Percentiles rank a stretch among this genome's conserved stretches.
Evolutionary conservation across 352 stramenopile species (phyloP).

Genomic region (Peronosclerospora sorghi): DNA sequence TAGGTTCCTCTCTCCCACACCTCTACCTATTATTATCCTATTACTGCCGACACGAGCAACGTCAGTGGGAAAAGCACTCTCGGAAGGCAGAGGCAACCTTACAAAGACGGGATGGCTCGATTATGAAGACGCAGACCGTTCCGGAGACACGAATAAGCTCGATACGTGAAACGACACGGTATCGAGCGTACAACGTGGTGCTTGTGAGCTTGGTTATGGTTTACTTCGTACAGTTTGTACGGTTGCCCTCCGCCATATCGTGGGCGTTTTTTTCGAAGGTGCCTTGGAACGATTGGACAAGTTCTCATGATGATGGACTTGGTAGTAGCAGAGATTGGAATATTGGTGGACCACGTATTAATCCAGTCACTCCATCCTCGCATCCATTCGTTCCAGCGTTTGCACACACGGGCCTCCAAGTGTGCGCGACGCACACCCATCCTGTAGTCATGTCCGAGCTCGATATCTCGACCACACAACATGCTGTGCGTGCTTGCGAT

Average conservation of each 20-base stretch:
- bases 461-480: conserved; percentile 23
- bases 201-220: conserved; percentile 19
- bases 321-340: not conserved
- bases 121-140: conserved; percentile 25
- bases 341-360: not conserved
- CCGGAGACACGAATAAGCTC: conserved; percentile 20
- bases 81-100: conserved; percentile 13
- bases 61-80: conserved; percentile 21
- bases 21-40: too few species aligned
- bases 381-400: conserved; percentile 13
- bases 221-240: conserved; percentile 19
- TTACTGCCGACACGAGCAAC: too few species aligned
- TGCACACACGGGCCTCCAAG: conserved; percentile 17
- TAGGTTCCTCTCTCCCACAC: too few species aligned
- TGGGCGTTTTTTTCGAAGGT: conserved; percentile 27
- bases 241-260: conserved; percentile 20
- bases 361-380: not conserved
- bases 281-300: conserved; percentile 5
- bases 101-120: conserved; percentile 18
- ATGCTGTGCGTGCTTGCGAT: conserved; percentile 33
- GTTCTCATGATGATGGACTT: not conserved
- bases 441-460: conserved; percentile 33
- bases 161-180: conserved; percentile 9
- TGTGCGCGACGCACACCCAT: conserved; percentile 29
- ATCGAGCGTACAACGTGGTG: conserved; percentile 22